Evolutionary conservation across 73 alveolate species (phyloP).

Genomic region (Paramecium sonneborni): DNA sequence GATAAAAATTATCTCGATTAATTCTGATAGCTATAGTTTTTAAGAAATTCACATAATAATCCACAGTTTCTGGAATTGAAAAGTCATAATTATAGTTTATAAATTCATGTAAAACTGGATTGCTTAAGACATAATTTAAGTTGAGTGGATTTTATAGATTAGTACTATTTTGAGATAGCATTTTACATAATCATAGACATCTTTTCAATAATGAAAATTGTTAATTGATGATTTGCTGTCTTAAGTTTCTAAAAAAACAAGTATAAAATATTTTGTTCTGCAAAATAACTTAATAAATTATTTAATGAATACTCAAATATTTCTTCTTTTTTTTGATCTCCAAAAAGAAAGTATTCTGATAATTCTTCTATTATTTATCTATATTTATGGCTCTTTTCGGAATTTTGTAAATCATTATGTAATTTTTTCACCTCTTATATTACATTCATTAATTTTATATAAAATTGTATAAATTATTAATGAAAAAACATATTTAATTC

Average conservation of each 20-base stretch:
- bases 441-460: neutral
- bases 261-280: neutral
- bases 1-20: conserved; percentile 11
- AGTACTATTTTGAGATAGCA: neutral
- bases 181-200: conserved; percentile 8
- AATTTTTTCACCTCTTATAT: neutral
- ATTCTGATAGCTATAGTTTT: conserved; percentile 24
- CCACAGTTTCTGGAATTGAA: neutral
- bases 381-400: neutral
- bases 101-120: neutral
- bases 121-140: neutral
- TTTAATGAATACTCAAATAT: neutral
- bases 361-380: neutral
- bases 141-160: conserved; percentile 10
- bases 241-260: neutral
- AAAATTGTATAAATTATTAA: neutral
- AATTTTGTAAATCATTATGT: neutral
- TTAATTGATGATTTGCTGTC: neutral
- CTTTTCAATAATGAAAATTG: neutral
- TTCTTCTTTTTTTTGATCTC: neutral
- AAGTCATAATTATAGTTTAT: neutral
- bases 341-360: conserved; percentile 1
- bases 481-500: too few relatives aligned
- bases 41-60: conserved; percentile 1
- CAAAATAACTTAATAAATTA: neutral